phyloP scores from a whole-genome alignment of 768 basidiomycete genomes.

The Tephrocybe sp. region DNA sequence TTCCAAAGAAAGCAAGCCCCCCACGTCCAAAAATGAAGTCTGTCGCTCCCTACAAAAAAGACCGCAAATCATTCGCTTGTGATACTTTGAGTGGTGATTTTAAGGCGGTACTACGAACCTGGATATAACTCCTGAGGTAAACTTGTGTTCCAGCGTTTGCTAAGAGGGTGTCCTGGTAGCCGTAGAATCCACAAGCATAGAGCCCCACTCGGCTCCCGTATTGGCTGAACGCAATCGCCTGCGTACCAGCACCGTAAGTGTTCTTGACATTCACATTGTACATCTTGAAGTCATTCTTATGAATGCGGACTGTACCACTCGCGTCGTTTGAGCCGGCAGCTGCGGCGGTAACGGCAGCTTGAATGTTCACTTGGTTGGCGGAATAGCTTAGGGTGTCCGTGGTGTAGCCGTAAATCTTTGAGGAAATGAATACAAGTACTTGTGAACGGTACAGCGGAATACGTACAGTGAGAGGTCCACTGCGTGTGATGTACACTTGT shows the following conservation, averaged over 20 bases:
- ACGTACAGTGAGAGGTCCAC: slow-evolving; percentile 41
- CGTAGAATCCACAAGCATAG: slow-evolving; percentile 45
- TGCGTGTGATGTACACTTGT: slow-evolving; percentile 43
- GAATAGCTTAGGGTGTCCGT: slow-evolving; percentile 35
- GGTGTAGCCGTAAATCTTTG: slow-evolving; percentile 44
- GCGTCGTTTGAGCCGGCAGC: slow-evolving; percentile 44
- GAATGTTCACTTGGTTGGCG: slow-evolving; percentile 38
- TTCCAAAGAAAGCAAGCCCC: slow-evolving; percentile 45
- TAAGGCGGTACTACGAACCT: too few species aligned
- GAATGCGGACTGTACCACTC: slow-evolving; percentile 45
- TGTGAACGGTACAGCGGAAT: background rate
- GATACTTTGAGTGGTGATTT: too few species aligned
- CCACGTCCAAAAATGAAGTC: slow-evolving; percentile 51
- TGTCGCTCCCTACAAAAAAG: slow-evolving; percentile 43
- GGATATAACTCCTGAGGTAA: slow-evolving; percentile 44
- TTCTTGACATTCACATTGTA: slow-evolving; percentile 53
- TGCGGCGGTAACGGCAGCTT: slow-evolving; percentile 32
- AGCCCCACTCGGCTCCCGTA: slow-evolving; percentile 44
- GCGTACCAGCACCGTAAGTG: slow-evolving; percentile 40
- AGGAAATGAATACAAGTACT: background rate
- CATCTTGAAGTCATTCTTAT: slow-evolving; percentile 45
- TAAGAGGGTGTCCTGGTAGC: slow-evolving; percentile 47
- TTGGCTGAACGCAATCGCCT: slow-evolving; percentile 50
- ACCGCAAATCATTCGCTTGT: too few species aligned
- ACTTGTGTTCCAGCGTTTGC: slow-evolving; percentile 49